Percentiles rank a stretch among this genome's conserved stretches.
Evolutionary conservation across 2,329 filamentous ascomycete genomes (phyloP).

Genomic region (Clonostachys solani): DNA sequence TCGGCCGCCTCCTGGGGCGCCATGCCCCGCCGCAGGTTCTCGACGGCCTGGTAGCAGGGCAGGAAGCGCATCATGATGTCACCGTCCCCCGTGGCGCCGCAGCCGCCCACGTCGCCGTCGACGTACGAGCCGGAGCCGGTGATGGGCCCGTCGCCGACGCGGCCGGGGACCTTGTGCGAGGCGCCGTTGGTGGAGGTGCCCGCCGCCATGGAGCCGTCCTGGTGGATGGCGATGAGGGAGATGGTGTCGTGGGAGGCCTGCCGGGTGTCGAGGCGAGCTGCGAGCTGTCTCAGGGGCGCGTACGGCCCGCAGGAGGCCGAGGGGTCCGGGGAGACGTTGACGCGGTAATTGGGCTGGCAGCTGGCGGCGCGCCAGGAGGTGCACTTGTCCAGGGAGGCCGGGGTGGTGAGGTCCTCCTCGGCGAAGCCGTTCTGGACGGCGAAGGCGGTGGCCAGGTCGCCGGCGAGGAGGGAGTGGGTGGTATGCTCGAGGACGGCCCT

Average conservation of each 20-base stretch:
- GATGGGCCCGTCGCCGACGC: constrained; percentile 52
- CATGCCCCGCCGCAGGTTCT: constrained; percentile 45
- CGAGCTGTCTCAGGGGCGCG: constrained; percentile 14
- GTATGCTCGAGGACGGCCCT: constrained; percentile 46
- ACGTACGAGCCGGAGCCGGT: constrained; percentile 51
- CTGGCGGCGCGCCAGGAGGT: constrained; percentile 30
- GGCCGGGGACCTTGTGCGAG: constrained; percentile 47
- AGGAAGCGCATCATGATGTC: constrained; percentile 55
- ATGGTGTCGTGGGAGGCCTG: constrained; percentile 46
- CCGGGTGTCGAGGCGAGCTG: constrained; percentile 3
- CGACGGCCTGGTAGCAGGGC: constrained; percentile 53
- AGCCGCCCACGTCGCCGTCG: constrained; percentile 47
- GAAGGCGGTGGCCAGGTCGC: constrained; percentile 49
- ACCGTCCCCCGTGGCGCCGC: constrained; percentile 52
- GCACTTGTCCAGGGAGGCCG: constrained; percentile 31
- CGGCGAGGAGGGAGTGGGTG: constrained; percentile 44
- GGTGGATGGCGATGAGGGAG: constrained; percentile 42
- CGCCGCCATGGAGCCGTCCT: constrained; percentile 41
- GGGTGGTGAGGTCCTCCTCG: constrained; percentile 36
- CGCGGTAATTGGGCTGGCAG: constrained; percentile 48
- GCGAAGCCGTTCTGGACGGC: constrained; percentile 46
- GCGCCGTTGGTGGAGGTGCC: constrained; percentile 54
- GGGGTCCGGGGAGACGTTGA: constrained; percentile 39
- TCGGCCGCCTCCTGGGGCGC: constrained; percentile 40
- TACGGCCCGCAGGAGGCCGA: constrained; percentile 41